Conservation (phyloP, 2,329 filamentous ascomycete species). For the Xylaria polymorpha region DNA sequence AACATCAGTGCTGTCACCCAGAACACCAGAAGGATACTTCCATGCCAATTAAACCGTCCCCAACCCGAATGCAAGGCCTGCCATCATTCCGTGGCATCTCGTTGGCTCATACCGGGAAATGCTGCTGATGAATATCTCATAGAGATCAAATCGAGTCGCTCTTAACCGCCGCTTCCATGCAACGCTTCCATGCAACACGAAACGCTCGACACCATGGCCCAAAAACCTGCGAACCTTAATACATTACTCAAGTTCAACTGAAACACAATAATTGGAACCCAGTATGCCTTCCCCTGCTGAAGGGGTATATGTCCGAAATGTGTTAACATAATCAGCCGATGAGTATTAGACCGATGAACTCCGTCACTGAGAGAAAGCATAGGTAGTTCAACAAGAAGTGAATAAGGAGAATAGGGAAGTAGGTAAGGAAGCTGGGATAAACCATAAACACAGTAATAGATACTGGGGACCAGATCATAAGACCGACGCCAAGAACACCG, state of each 20-base stretch:
- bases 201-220: conserved; percentile 39
- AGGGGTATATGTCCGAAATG: conserved; percentile 49
- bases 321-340: conserved; percentile 43
- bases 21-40: conserved; percentile 43
- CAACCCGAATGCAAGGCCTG: conserved; percentile 39
- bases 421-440: conserved; percentile 27
- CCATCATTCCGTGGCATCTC: conserved; percentile 36
- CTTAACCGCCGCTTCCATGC: conserved; percentile 34
- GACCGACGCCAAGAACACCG: conserved; percentile 41
- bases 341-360: conserved; percentile 43
- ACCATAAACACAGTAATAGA: conserved; percentile 34
- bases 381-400: conserved; percentile 36
- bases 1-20: conserved; percentile 29
- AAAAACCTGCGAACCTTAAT: conserved; percentile 43
- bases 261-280: conserved; percentile 42
- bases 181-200: conserved; percentile 32
- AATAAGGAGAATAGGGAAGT: conserved; percentile 38
- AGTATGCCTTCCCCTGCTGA: conserved; percentile 39
- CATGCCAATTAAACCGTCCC: conserved; percentile 40
- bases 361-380: conserved; percentile 35
- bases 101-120: conserved; percentile 15
- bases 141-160: conserved; percentile 36
- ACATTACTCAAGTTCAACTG: conserved; percentile 45
- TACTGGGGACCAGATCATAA: conserved; percentile 25
- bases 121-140: conserved; percentile 20